Evolutionary conservation across 2,329 filamentous ascomycete species (phyloP), one percentile per base, ranked within the genome.

Genomic region (Fusarium bulbicola): DNA sequence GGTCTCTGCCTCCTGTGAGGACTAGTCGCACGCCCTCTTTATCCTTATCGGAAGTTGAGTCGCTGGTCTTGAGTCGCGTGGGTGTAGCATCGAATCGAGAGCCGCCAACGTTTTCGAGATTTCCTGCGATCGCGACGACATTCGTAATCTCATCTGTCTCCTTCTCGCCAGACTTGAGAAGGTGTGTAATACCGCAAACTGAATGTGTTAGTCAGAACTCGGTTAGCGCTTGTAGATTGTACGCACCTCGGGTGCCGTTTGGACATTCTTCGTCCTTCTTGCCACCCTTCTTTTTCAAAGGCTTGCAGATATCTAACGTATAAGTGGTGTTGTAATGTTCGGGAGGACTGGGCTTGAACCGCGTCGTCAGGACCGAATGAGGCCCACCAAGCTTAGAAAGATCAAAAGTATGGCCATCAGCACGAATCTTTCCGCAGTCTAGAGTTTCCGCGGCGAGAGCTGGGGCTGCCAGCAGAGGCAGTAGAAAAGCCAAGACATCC

Each of bases 141-240:
- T 88, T 84, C 30, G 43, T 60, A 28, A 74, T 54, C 79, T 46
- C 18, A 34, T 68, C 59, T 26, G 62, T 80, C 39, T 66, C 65
- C 53, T 66, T 80, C 59, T 88, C 86, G 26, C 30, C 63, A 34
- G 81, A 82, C 36, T 86, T 83, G 10, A 90, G 86, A 42, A 86
- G 83, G 61, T 89, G 88, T 68, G 90, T 86, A 77, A 97, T 92
- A 15, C 88, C 94, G 83, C 95, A 97, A 45, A 95, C 93, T 93
- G 69, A 7, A 39, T 26, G 24, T 43, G 61, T 77, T 43, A 77
- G 58, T 30, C 30, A 16, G 21, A 26, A 60, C n/a, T 56, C 43
- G 26, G 11, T 7, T 14, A 26, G 20, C 40, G 13, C 9, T 34
- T 28, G 6, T 26, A 37, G 14, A 14, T 16, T 9, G 59, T 84